Conservation (phyloP, 2,329 filamentous ascomycete genomes). For the Erysiphe pulchra region DNA sequence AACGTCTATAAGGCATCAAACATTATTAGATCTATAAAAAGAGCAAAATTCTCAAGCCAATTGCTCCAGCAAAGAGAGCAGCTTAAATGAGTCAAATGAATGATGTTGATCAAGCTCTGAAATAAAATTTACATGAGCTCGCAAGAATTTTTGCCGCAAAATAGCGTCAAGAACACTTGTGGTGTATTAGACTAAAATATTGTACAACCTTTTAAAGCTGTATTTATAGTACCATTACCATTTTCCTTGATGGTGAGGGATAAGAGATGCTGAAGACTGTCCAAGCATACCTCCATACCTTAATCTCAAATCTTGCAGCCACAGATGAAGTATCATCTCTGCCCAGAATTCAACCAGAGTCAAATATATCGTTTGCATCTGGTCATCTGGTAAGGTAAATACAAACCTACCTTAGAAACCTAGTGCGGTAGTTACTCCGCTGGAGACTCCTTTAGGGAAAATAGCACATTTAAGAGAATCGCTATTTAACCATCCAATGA, state of each 20-base stretch:
- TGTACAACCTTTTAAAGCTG: background rate
- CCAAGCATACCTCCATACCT: background rate
- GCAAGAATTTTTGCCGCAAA: background rate
- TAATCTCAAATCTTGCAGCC: background rate
- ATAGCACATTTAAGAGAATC: background rate
- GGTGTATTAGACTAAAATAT: background rate
- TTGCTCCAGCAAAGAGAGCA: background rate
- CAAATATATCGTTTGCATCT: no score
- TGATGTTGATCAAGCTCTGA: background rate
- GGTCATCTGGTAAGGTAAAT: no score
- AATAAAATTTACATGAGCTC: background rate
- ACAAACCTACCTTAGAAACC: background rate
- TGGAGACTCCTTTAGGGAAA: background rate
- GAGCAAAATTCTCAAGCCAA: background rate
- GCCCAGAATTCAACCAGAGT: background rate
- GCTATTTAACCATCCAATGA: background rate
- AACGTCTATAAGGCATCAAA: no score
- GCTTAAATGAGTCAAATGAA: background rate
- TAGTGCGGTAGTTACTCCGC: background rate
- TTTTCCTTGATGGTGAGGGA: background rate
- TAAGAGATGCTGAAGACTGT: background rate
- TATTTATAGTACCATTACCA: background rate
- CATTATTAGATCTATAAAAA: no score
- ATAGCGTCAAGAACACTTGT: background rate
- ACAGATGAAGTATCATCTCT: background rate